Conservation (phyloP, 352 stramenopile genomes). For the Phytophthora hybrid region DNA sequence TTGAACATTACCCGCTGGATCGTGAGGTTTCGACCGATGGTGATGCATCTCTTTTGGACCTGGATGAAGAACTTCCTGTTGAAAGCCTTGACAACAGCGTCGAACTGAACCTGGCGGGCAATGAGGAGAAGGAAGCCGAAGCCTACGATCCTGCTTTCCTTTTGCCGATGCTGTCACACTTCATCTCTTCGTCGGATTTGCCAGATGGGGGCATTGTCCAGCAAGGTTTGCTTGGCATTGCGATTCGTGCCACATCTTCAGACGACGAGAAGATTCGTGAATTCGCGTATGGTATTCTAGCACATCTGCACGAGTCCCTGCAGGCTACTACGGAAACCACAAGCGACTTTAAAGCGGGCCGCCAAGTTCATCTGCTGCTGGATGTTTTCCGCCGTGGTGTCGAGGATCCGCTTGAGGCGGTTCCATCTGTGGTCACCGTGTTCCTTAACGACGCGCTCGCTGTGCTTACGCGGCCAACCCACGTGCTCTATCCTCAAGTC, state of each 20-base stretch:
- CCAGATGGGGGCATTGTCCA: slow-evolving; percentile 65
- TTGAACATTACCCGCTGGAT: slow-evolving; percentile 76
- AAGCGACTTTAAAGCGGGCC: slow-evolving; percentile 73
- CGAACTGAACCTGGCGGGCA: slow-evolving; percentile 6
- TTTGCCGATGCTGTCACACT: slow-evolving; percentile 78
- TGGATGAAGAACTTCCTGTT: slow-evolving; percentile 27
- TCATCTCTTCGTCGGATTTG: slow-evolving; percentile 77
- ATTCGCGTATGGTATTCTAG: slow-evolving; percentile 80
- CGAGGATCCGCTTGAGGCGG: slow-evolving; percentile 50
- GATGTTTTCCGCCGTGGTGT: slow-evolving; percentile 81
- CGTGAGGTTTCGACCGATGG: slow-evolving; percentile 41
- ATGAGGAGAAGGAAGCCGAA: slow-evolving; percentile 21
- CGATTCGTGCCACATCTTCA: slow-evolving; percentile 78
- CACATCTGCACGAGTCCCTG: slow-evolving; percentile 77
- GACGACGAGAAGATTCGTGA: slow-evolving; percentile 58
- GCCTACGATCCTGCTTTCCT: slow-evolving; percentile 84
- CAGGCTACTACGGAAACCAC: slow-evolving; percentile 57
- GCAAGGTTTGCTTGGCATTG: slow-evolving; percentile 75
- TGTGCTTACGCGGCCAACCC: slow-evolving; percentile 70
- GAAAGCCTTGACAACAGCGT: slow-evolving; percentile 7
- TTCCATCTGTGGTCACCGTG: slow-evolving; percentile 83
- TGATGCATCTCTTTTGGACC: slow-evolving; percentile 45
- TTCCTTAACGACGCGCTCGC: slow-evolving; percentile 85
- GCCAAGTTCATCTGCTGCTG: slow-evolving; percentile 85
- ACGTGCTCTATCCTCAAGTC: slow-evolving; percentile 80